These are phyloP conservation scores for Botryotinia globosa DNA, from an alignment of 2,329 filamentous ascomycete genomes.

Conservation along the genomic window DNA sequence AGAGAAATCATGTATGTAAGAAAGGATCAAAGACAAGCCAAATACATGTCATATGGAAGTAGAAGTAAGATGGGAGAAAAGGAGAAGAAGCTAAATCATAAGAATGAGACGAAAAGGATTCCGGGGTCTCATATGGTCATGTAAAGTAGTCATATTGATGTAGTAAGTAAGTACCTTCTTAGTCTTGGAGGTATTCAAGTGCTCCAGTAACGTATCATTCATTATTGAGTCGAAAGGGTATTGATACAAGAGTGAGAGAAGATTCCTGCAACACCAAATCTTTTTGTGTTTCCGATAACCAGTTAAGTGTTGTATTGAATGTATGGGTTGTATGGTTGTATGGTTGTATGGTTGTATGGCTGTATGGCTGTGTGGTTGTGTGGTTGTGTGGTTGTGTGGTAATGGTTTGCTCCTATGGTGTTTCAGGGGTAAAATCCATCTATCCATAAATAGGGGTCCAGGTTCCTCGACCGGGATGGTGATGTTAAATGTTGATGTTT, in stretches of 20 bases:
- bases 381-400: not conserved
- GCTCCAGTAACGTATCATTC: not conserved
- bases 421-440: slow-evolving; percentile 14
- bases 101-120: not conserved
- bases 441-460: not conserved
- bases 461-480: not conserved
- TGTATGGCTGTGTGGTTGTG: too few species aligned
- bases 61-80: not conserved
- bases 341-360: too few species aligned
- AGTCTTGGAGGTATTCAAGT: not conserved
- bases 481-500: not conserved
- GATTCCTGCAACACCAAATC: not conserved
- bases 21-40: not conserved
- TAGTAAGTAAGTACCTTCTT: not conserved
- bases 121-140: not conserved
- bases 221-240: not conserved
- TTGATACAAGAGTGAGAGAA: not conserved
- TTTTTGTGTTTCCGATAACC: not conserved
- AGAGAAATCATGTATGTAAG: not conserved
- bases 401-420: not conserved
- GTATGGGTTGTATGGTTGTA: too few species aligned
- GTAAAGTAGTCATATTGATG: not conserved
- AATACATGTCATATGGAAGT: not conserved
- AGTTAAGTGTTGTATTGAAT: not conserved
- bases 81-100: not conserved